These are phyloP conservation scores for Phytophthora fragariaefolia DNA, from an alignment of 352 stramenopile genomes.

Conservation along the genomic window DNA sequence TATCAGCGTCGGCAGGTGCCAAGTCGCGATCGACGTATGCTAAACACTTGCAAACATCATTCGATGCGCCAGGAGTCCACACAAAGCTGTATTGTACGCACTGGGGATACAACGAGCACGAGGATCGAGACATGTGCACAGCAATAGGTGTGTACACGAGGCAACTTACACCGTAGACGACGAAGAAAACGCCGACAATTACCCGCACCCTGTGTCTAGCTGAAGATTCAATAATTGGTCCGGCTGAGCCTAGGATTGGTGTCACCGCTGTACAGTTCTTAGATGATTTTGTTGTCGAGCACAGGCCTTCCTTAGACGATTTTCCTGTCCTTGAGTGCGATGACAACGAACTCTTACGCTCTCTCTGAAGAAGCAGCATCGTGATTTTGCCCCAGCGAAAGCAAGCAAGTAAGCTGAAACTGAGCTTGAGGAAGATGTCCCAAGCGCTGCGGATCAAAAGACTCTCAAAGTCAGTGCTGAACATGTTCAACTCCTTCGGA, in stretches of 20 bases:
- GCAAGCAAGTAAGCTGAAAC: conserved; percentile 46
- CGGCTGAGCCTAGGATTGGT: neutral
- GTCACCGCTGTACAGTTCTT: conserved; percentile 12
- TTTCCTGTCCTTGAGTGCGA: no score
- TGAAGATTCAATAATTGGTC: neutral
- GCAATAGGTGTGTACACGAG: conserved; percentile 27
- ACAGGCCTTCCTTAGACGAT: neutral
- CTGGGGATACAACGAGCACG: conserved; percentile 22
- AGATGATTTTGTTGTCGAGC: neutral
- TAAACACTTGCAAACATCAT: conserved; percentile 27
- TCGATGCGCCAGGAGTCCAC: conserved; percentile 15
- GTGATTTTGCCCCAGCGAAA: conserved; percentile 35
- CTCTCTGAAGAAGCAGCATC: conserved; percentile 17
- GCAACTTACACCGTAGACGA: conserved; percentile 33
- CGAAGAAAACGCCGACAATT: conserved; percentile 30
- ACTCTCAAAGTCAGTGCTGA: conserved; percentile 40
- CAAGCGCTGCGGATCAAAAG: conserved; percentile 20
- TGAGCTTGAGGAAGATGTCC: conserved; percentile 35
- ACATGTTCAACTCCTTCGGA: conserved; percentile 41
- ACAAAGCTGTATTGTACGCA: conserved; percentile 20
- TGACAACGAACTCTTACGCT: neutral
- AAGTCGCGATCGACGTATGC: conserved; percentile 41
- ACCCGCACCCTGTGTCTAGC: conserved; percentile 11
- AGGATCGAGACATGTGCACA: conserved; percentile 10
- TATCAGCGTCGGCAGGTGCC: conserved; percentile 17